A percentile compares a stretch with the other conserved stretches of the same genome.
These are phyloP conservation scores for Rubroboletus pulcherrimus DNA, from an alignment of 768 basidiomycete species.

Conservation along the genomic window DNA sequence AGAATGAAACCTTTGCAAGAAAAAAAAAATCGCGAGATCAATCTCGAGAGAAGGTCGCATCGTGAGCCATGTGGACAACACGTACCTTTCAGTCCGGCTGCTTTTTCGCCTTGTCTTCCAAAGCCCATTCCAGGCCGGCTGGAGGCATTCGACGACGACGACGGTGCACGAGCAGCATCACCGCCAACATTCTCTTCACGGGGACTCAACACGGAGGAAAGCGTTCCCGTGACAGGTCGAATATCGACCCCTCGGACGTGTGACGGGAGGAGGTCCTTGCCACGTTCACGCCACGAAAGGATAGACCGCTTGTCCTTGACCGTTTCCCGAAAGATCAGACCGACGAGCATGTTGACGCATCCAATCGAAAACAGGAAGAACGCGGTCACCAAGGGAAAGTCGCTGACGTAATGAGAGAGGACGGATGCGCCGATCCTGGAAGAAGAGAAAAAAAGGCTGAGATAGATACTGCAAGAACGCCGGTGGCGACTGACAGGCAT, in stretches of 20 bases:
- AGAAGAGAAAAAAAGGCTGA: not conserved
- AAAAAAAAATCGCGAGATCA: not conserved
- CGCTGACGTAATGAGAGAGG: conserved; percentile 74
- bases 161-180: not conserved
- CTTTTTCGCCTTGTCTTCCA: conserved; percentile 77
- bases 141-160: conserved; percentile 13
- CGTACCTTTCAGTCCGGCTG: conserved; percentile 60
- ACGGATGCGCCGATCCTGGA: conserved; percentile 62
- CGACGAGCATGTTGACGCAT: conserved; percentile 77
- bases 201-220: conserved; percentile 9
- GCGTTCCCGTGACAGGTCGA: conserved; percentile 13
- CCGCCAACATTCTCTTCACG: conserved; percentile 9
- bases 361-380: conserved; percentile 84
- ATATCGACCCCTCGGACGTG: conserved; percentile 23
- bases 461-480: not conserved
- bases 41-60: not conserved
- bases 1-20: conserved; percentile 49
- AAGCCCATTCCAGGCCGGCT: conserved; percentile 61
- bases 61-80: conserved; percentile 11
- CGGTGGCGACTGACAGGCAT: conserved; percentile 53
- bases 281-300: conserved; percentile 59
- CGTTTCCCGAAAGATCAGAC: conserved; percentile 71
- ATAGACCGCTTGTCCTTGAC: conserved; percentile 67
- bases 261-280: conserved; percentile 55
- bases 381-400: conserved; percentile 81